phyloP scores from a whole-genome alignment of 306 rosid species.

The Morella rubra region DNA sequence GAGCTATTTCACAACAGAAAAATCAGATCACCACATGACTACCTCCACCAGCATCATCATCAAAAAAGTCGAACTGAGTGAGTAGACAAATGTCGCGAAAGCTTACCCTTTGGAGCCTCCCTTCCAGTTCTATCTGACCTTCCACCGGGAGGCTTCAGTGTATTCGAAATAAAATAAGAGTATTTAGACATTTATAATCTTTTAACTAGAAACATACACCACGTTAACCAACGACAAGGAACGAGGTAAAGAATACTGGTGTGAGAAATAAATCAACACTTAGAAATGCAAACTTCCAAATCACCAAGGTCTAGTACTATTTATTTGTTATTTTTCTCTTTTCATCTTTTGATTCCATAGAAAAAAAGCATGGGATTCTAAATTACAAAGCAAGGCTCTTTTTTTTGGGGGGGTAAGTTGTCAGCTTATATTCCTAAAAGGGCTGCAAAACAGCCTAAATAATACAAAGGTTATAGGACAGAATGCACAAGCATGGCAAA shows the following conservation, averaged over 20 bases:
- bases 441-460: too few species aligned
- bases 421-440: too few species aligned
- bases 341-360: not conserved
- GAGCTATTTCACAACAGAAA: conserved; percentile 25
- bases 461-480: too few species aligned
- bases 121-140: not conserved
- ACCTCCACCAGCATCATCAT: conserved; percentile 6
- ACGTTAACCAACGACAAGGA: not conserved
- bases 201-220: conserved; percentile 1
- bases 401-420: too few species aligned
- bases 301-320: not conserved
- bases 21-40: conserved; percentile 13
- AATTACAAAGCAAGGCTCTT: too few species aligned
- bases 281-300: not conserved
- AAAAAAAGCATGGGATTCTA: not conserved
- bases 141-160: conserved; percentile 30
- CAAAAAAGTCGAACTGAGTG: conserved; percentile 7
- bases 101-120: conserved; percentile 32
- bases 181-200: not conserved
- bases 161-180: conserved; percentile 1
- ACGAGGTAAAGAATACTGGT: not conserved
- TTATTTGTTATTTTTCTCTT: not conserved
- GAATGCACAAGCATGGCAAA: too few species aligned
- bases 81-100: not conserved
- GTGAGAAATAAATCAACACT: not conserved